Evolutionary conservation across 2,329 filamentous ascomycete species (phyloP).

Genomic region (Pestalotiopsis sp.): DNA sequence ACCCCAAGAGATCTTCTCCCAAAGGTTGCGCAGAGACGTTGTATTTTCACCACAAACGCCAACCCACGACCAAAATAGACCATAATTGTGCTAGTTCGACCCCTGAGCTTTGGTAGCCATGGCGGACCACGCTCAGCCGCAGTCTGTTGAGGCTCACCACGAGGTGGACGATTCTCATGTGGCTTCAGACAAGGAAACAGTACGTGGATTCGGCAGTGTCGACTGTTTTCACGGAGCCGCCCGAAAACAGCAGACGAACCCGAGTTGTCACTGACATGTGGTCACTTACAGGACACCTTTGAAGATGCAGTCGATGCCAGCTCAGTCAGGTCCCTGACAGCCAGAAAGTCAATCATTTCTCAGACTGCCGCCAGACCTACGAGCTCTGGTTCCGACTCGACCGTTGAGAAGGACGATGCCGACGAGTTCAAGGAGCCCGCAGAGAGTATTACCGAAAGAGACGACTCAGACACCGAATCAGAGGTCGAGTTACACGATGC

Average conservation of each 20-base stretch:
- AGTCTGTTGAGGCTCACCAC: conserved; percentile 23
- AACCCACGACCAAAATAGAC: background rate
- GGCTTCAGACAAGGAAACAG: conserved; percentile 42
- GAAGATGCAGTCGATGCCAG: conserved; percentile 77
- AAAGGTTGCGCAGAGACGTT: background rate
- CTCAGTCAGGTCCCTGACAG: conserved; percentile 67
- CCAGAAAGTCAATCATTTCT: conserved; percentile 40
- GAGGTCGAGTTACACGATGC: background rate
- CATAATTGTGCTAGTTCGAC: background rate
- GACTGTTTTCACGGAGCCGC: background rate
- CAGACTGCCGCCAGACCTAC: conserved; percentile 12
- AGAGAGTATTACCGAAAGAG: conserved; percentile 20
- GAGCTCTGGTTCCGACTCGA: background rate
- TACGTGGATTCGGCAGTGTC: conserved; percentile 26
- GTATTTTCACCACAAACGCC: background rate
- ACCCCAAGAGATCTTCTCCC: background rate
- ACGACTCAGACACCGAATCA: background rate
- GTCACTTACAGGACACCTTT: conserved; percentile 70
- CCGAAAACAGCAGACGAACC: background rate
- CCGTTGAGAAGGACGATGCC: background rate
- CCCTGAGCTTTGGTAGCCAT: conserved; percentile 20
- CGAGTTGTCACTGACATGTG: conserved; percentile 5
- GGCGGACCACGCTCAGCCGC: conserved; percentile 32
- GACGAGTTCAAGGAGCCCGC: conserved; percentile 22
- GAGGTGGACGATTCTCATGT: conserved; percentile 30